phyloP scores from a whole-genome alignment of 805 yeast species.

The Pichia pseudocactophila region DNA sequence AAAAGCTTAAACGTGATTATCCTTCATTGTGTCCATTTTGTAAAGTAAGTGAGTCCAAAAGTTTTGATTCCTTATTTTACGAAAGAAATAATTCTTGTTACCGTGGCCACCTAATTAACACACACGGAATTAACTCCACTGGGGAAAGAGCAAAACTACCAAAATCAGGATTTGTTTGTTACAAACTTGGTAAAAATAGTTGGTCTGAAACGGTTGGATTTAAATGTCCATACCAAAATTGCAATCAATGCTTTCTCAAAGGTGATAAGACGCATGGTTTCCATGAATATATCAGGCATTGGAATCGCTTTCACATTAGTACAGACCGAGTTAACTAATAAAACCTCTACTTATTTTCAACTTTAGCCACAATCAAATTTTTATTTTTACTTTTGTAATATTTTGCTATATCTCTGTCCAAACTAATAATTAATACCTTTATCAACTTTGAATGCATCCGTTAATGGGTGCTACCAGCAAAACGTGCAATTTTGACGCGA shows the following conservation, averaged over 20 bases:
- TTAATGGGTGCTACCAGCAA: too few relatives aligned
- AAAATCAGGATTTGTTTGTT: constrained; percentile 3
- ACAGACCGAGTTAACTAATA: too few relatives aligned
- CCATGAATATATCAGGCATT: constrained; percentile 12
- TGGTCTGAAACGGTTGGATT: constrained; percentile 6
- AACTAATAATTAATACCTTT: too few relatives aligned
- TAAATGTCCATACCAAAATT: constrained; percentile 8
- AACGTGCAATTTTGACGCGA: too few relatives aligned
- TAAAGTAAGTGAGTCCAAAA: not conserved
- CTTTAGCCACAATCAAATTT: too few relatives aligned
- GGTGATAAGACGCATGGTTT: constrained; percentile 13
- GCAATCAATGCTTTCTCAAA: constrained; percentile 3
- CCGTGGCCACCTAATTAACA: constrained; percentile 14
- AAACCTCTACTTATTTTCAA: too few relatives aligned
- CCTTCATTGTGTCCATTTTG: constrained; percentile 11
- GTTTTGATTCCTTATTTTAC: constrained; percentile 9
- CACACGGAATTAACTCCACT: constrained; percentile 12
- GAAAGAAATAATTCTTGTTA: constrained; percentile 14
- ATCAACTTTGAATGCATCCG: too few relatives aligned
- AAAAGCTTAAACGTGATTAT: constrained; percentile 8
- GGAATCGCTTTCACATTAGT: constrained; percentile 6
- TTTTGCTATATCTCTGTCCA: too few relatives aligned
- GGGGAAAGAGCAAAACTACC: constrained; percentile 10
- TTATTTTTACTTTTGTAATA: too few relatives aligned
- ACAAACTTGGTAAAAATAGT: constrained; percentile 8